Base-by-base conservation (phyloP, 495 filamentous ascomycete species). In the Penicillium odoratum region DNA sequence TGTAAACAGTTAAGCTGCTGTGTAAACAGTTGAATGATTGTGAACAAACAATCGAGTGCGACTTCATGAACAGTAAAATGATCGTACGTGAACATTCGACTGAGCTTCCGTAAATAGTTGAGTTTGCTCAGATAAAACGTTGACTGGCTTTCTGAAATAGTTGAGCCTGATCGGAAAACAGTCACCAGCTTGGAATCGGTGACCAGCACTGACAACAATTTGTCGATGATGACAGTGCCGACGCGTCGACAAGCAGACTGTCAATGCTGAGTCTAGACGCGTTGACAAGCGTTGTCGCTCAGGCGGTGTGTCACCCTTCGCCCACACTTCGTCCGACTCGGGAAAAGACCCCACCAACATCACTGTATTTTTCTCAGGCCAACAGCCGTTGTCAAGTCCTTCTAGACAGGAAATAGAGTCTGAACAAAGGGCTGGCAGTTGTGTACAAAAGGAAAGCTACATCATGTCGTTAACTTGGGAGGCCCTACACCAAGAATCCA, bases 191-290 rank as follows among this genome's bases (percentile, higher is more conserved):
- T 40, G 26, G 13, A 48, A 48, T n/a, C 10, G 15, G 25, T 48
- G 26, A 48, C 45, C 45, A 48, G 45, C 45, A 40, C 26, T 48
- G 26, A 30, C 5, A 30, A 30, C 45, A 48, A 40, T n/a, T 40
- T 48, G 26, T 31, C 0, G 25, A 48, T 48, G 26, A 5, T 48
- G 26, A 48, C 26, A 30, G 45, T 28, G 45, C 30, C 45, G n/a
- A 30, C 26, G 45, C 45, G 45, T 48, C 45, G 45, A 48, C 18
- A 26, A 30, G 45, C 26, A 48, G 45, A 48, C 45, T 30, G 26
- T 48, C 45, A 48, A 48, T 48, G 9, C 45, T 48, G 26, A 48
- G 45, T 48, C 45, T 48, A 9, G 45, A 48, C 45, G 45, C 45
- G 45, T 48, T 48, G 45, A 15, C 45, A 29, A 48, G 30, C 45